These are phyloP conservation scores for Mycena galericulata DNA, from an alignment of 768 basidiomycete genomes.

Conservation along the genomic window DNA sequence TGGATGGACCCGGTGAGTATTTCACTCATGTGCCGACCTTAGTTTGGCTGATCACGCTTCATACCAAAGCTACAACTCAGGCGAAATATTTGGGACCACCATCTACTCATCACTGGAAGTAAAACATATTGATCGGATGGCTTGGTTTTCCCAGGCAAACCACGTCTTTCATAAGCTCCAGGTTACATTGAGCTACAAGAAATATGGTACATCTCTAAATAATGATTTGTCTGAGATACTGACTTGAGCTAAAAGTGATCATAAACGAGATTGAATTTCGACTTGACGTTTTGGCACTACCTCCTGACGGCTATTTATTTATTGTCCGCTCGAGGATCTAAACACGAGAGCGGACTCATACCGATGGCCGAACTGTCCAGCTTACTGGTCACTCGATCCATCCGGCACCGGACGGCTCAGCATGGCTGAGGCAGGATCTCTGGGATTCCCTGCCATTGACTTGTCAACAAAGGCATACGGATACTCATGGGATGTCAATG, in stretches of 20 bases:
- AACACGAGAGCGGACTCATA: background rate
- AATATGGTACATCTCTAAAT: background rate
- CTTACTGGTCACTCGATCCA: constrained; percentile 12
- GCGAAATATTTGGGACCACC: background rate
- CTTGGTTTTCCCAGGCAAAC: constrained; percentile 1
- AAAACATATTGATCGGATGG: too few species aligned
- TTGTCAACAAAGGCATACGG: background rate
- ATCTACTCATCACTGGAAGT: background rate
- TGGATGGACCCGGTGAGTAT: constrained; percentile 8
- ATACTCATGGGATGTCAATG: background rate
- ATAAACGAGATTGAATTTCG: background rate
- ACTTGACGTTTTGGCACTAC: background rate
- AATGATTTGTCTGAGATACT: background rate
- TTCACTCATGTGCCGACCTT: too few species aligned
- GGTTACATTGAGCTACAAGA: background rate
- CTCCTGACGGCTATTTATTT: background rate
- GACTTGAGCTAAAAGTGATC: background rate
- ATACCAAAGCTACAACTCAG: background rate
- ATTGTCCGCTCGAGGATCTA: background rate
- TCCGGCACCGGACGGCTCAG: background rate
- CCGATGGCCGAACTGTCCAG: background rate
- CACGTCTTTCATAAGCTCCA: background rate
- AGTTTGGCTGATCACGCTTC: background rate
- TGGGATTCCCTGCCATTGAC: background rate
- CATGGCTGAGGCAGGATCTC: background rate